Evolutionary conservation across 352 stramenopile genomes (phyloP), one percentile per base, ranked within the genome.

Genomic region (Phytophthora podocarpi): DNA sequence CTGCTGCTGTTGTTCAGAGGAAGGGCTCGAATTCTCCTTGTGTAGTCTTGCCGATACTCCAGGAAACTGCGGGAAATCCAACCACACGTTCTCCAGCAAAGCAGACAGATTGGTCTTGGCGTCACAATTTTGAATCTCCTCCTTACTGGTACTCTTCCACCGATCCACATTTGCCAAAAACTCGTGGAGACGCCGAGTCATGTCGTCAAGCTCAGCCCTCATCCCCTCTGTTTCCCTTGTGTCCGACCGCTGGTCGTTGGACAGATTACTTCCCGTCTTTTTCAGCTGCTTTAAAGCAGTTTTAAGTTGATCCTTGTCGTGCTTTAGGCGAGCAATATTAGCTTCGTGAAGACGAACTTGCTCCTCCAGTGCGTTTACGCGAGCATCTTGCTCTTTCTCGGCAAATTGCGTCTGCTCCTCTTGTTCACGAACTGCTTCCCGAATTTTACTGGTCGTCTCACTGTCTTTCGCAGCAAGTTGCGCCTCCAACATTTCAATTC

Each of bases 101-200:
- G 66, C 64, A 31, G 71, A 24, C 15, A 87, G 15, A 24, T 78
- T 67, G 0, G 47, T 12, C 10, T 72, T 68, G 8, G 64, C 46
- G 9, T 74, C 49, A 26, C 72, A 88, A 28, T 40, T 30, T 26
- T 76, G 59, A 42, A 83, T 58, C 26, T 74, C 64, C 28, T 83
- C 64, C 16, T 72, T 79, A 35, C 70, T 88, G 12, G 59, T 83
- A 2, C 35, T 47, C 27, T 88, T 87, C 82, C 82, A 91, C 9
- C 30, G 59, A 35, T 87, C 67, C 11, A 91, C 64, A n/a, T 67
- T 70, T 3, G 59, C 35, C 27, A 82, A 64, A 43, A 89, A 89
- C 3, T 71, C 68, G 15, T 70, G 71, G 10, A 91, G 49, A 31
- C 70, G 64, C 2, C 48, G 52, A n/a, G 69, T 70, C 18, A 84